phyloP scores from a whole-genome alignment of 2,329 filamentous ascomycete genomes.

The Pyrenophora seminiperda region DNA sequence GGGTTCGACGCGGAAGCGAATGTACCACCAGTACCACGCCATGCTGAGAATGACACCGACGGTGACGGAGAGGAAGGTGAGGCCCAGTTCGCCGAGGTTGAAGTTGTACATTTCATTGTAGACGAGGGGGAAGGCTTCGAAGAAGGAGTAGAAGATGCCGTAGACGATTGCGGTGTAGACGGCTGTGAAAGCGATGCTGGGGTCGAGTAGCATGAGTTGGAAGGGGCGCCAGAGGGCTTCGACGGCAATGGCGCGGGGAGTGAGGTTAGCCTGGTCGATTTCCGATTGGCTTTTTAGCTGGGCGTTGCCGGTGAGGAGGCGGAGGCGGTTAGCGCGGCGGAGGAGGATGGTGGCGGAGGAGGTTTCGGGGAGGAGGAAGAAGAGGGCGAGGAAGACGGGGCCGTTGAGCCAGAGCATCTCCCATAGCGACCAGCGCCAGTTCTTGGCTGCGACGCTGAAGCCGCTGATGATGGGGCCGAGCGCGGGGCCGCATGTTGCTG shows the following conservation, averaged over 20 bases:
- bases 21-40: constrained; percentile 72
- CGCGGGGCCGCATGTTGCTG: constrained; percentile 66
- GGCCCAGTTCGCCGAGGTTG: constrained; percentile 71
- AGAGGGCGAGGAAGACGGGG: constrained; percentile 74
- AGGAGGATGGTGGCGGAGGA: constrained; percentile 80
- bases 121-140: constrained; percentile 67
- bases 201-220: constrained; percentile 80
- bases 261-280: constrained; percentile 63
- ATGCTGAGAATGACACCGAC: constrained; percentile 73
- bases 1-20: constrained; percentile 71
- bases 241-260: constrained; percentile 49
- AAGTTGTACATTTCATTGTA: constrained; percentile 81
- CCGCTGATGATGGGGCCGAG: constrained; percentile 69
- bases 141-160: constrained; percentile 76
- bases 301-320: constrained; percentile 67
- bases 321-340: constrained; percentile 71
- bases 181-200: constrained; percentile 82
- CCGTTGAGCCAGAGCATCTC: constrained; percentile 79
- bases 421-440: constrained; percentile 88
- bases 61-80: constrained; percentile 85
- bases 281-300: constrained; percentile 78
- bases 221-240: constrained; percentile 73
- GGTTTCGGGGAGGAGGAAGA: constrained; percentile 86
- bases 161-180: constrained; percentile 85
- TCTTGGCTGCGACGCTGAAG: constrained; percentile 70